Base-by-base conservation (phyloP, 1,284 basidiomycete species). In the Anthracocystis walkeri region DNA sequence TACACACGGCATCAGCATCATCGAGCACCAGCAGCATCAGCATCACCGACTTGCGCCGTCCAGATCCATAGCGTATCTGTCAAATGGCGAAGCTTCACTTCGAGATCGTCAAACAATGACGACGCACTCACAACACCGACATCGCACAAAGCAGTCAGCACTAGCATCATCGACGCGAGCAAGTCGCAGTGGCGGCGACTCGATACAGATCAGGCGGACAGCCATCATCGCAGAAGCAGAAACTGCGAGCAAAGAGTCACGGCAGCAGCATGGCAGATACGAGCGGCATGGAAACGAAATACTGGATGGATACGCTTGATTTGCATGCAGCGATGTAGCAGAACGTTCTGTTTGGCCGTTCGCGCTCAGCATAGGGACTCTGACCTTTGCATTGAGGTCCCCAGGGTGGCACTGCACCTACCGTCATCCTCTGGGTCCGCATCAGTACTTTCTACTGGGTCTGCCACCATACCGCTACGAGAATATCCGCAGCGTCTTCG, bases 11-110 rank as follows among this genome's bases (percentile, higher is more conserved):
- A n/a, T 18, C 41, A 40, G 53, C 57, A 53, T 40, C 48, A 42
- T 51, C 18, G 52, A 51, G 35, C 42, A 46, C 33, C 50, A 65
- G 33, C 56, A 58, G n/a, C 62, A 53, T 12, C 53, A 31, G 41
- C 58, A 25, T 33, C 54, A 46, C 20, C 40, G 29, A 55, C 53
- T n/a, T 33, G 16, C 14, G 25, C 53, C 14, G 40, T 16, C 20
- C 51, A 38, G 12, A 52, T 40, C 14, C 33, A 25, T 38, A 40
- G 21, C 50, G 40, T 38, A 21, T 40, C 14, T 2, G 16, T 18
- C 18, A 31, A 21, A 27, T 35, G 27, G 35, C 29, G 18, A 23
- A 20, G n/a, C 49, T n/a, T 35, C 10, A 8, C 8, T 53, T 11
- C 49, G 33, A 51, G 2, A 4, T 12, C n/a, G 20, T n/a, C 11